Evolutionary conservation across 1,139 yeast species (phyloP), one percentile per base, ranked within the genome.

Genomic region (Geotrichum klebahnii): DNA sequence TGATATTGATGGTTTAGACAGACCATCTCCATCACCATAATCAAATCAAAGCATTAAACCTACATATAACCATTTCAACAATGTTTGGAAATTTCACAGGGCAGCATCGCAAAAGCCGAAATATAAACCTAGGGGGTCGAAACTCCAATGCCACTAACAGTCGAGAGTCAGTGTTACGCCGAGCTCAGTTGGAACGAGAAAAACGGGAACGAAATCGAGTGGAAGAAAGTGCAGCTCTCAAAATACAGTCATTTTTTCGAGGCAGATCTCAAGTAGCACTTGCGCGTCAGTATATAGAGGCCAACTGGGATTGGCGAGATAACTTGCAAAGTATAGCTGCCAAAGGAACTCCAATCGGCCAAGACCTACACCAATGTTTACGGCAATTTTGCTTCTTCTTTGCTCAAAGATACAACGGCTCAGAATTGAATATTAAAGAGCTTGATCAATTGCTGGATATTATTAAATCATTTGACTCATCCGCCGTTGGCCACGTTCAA

Each of bases 151-250:
- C 53, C 24, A 43, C 57, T 1, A 35, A 33, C 14, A 52, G 65
- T 55, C 63, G 73, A 50, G 64, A 66, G 37, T 69, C 75, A 3
- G 69, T 80, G 53, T 68, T 90, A 19, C 79, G 77, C 55, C 79
- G 76, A 55, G 81, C 95, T 3, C 78, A 79, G 57, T 68, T 69
- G 37, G 90, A 86, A 56, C 73, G 97, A 32, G 76, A 74, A 54
- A 76, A 76, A 53, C 73, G 97, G 53, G 51, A 48, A 17, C 43
- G 39, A 17, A 16, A 17, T 16, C 43, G 51, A 12, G 17, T 39
- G 4, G 37, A 37, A 31, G 51, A 48, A 37, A 70, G 66, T 36
- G 77, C 84, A 1, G 81, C 81, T 0, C 53, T 63, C 1, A 53
- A 65, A 5, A 66, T 90, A 32, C 94, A 85, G 60, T 48, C 59